Evolutionary conservation across 2,329 filamentous ascomycete genomes (phyloP), one percentile per base, ranked within the genome.

Genomic region (Ceratocystis papillata): DNA sequence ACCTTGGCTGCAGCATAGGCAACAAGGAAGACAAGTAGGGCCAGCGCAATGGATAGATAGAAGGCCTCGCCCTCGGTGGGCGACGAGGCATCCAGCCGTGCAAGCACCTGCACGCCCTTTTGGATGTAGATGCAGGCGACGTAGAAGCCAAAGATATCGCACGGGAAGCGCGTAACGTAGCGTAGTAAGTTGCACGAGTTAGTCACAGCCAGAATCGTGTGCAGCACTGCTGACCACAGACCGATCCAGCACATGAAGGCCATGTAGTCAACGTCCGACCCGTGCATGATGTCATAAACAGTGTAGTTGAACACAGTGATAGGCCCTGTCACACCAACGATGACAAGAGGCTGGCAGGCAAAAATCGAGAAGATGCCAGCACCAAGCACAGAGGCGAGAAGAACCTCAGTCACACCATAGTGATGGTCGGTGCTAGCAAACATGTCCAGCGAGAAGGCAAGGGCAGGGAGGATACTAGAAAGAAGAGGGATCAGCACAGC

Each of bases 231-330:
- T 0, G 90, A 87, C 90, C 90, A 96, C 79, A 96, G 81, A 69
- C 89, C 90, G 72, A 96, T 89, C 87, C 91, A 93, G 72, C 86
- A 87, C 91, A 96, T 96, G 74, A 96, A 96, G 5, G 87, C 84
- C 65, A 96, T 84, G 73, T 93, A 96, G 72, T 92, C 87, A 4
- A 87, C 88, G 0, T 88, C 89, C 0, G 85, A 85, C 1, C 88
- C 86, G 0, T 80, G 78, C 73, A 96, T 89, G 69, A 96, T 96
- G 74, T 94, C 87, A 77, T 92, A 96, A 2, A 96, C 89, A 2
- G 91, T 96, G 73, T 95, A 96, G 74, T 95, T 96, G 73, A 96
- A 96, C 33, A 96, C 90, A 17, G 91, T 95, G 67, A 96, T 96
- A 2, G 90, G 90, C n/a, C 85, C 85, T 10, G 90, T 95, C 1